These are phyloP conservation scores for Bathelium albidoporum DNA, from an alignment of 495 filamentous ascomycete species.

Conservation along the genomic window DNA sequence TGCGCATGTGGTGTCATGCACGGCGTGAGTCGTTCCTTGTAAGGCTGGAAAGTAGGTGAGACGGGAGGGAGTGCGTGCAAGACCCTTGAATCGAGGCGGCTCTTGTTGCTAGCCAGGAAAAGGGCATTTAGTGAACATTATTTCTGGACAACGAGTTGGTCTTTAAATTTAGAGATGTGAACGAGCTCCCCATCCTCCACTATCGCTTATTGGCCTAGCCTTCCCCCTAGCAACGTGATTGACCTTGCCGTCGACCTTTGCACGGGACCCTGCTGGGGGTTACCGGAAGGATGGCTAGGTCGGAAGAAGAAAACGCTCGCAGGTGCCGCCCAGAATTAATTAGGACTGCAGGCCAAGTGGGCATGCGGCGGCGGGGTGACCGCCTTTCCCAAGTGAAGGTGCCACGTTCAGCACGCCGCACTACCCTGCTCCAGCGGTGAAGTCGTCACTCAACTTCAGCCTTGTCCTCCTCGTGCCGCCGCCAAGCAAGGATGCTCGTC, in stretches of 20 bases:
- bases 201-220: neutral
- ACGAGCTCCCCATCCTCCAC: neutral
- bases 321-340: neutral
- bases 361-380: neutral
- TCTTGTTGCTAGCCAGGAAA: neutral
- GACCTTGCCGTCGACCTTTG: neutral
- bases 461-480: neutral
- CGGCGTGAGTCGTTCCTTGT: neutral
- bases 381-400: slow-evolving; percentile 1
- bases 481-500: neutral
- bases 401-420: neutral
- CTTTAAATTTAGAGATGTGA: neutral
- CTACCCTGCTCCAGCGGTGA: neutral
- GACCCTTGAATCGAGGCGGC: neutral
- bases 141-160: neutral
- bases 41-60: neutral
- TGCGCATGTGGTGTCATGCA: neutral
- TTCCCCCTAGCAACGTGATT: neutral
- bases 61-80: neutral
- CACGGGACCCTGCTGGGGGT: neutral
- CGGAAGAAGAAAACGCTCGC: neutral
- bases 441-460: neutral
- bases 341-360: slow-evolving; percentile 3
- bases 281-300: neutral
- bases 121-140: slow-evolving; percentile 1